phyloP scores from a whole-genome alignment of 768 basidiomycete genomes.

The Mycena galericulata region DNA sequence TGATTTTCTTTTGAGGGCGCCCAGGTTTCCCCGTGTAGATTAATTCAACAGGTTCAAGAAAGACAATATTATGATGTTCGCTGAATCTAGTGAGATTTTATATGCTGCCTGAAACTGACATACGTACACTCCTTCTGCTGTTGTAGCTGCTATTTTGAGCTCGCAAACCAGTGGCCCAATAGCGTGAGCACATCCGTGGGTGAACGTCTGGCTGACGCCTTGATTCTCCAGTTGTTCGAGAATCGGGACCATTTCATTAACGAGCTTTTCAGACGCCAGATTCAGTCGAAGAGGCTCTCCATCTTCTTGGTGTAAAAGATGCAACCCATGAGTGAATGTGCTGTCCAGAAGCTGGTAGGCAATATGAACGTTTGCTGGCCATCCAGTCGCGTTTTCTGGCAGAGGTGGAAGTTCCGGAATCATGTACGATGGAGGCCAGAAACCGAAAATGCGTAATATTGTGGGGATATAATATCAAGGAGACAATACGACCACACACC shows the following conservation, averaged over 20 bases:
- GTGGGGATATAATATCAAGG: not conserved
- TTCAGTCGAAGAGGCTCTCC: conserved; percentile 26
- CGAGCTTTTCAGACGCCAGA: conserved; percentile 35
- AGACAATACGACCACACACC: not conserved
- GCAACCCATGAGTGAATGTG: conserved; percentile 18
- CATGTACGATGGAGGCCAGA: too few species aligned
- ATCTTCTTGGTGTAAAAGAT: conserved; percentile 26
- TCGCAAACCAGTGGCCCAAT: conserved; percentile 23
- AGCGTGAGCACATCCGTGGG: conserved; percentile 21
- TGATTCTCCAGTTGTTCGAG: conserved; percentile 27
- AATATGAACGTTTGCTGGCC: conserved; percentile 22
- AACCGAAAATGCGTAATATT: not conserved
- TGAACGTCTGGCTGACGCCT: not conserved
- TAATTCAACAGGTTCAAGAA: not conserved
- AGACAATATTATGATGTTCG: not conserved
- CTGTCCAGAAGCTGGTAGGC: conserved; percentile 27
- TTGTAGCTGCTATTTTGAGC: conserved; percentile 7
- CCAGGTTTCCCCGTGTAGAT: conserved; percentile 16
- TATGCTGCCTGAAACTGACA: not conserved
- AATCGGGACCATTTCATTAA: conserved; percentile 17
- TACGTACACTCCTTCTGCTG: conserved; percentile 3
- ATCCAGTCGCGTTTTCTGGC: conserved; percentile 18
- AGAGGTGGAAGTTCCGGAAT: conserved; percentile 22
- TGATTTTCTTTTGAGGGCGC: conserved; percentile 28
- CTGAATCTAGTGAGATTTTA: not conserved